Evolutionary conservation across 129 eudicot species (phyloP).

Genomic region (Lactuca sativa): DNA sequence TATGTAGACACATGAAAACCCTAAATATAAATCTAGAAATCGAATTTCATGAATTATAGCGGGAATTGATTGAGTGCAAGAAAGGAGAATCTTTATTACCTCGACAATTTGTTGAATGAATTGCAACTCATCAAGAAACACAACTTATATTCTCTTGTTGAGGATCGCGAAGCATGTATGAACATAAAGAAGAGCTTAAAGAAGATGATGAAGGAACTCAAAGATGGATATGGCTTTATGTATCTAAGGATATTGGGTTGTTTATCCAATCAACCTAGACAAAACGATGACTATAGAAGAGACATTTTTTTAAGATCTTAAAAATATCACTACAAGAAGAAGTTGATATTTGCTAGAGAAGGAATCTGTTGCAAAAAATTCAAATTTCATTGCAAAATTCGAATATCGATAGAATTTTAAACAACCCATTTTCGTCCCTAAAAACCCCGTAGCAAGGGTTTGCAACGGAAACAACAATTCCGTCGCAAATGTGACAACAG

Average conservation of each 20-base stretch:
- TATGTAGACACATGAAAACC: too few species aligned
- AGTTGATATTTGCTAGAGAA: background rate
- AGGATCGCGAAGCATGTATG: background rate
- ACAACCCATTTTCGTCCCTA: too few species aligned
- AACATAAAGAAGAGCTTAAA: conserved; percentile 29
- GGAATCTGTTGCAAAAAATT: too few species aligned
- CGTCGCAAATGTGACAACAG: too few species aligned
- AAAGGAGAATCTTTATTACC: conserved; percentile 41
- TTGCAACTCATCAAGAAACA: conserved; percentile 34
- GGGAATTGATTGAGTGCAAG: background rate
- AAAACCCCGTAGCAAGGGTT: too few species aligned
- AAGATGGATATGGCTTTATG: conserved; percentile 29
- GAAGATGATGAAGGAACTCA: conserved; percentile 34
- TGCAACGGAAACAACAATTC: too few species aligned
- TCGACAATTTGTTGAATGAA: conserved; percentile 39
- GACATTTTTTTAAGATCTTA: conserved; percentile 37
- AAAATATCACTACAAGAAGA: conserved; percentile 35
- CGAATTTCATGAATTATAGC: background rate
- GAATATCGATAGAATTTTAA: too few species aligned
- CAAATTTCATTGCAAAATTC: too few species aligned
- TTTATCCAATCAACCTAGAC: conserved; percentile 31
- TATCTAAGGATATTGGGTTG: conserved; percentile 54
- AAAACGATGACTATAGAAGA: background rate
- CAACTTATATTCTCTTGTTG: background rate
- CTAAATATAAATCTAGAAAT: too few species aligned